Evolutionary conservation across 495 filamentous ascomycete genomes (phyloP), one percentile per base, ranked within the genome.

Genomic region (Cairneyella variabilis): DNA sequence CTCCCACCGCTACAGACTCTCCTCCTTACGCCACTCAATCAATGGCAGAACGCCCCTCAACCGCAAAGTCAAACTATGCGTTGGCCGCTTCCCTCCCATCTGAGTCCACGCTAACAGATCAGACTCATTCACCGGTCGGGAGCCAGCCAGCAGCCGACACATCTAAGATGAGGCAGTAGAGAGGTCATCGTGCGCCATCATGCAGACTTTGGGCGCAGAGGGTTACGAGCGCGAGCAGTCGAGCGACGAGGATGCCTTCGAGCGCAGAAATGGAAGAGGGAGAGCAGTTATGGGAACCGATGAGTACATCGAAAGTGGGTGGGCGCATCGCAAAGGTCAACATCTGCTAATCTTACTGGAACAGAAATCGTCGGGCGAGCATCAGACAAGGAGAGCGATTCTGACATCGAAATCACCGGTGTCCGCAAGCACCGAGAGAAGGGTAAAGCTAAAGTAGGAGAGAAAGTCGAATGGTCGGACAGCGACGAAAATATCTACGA

Each of bases 391-490:
- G 40, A 51, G 4, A 51, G 40, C 25, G 43, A 56, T 44, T 60
- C 57, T 16, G 52, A 56, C 20, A 25, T 55, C 20, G 52, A 56
- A 20, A 48, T 52, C 4, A 56, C 37, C 22, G 41, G 32, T 28
- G 17, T 44, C 9, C 0, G 2, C n/a, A 25, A 44, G 18, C 25
- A 3, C 27, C 16, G 25, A 6, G n/a, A 2, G 7, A 61, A 54
- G 23, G 54, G 55, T 16, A 65, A 60, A 27, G 21, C 43, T 4
- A 48, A 49, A 39, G 27, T 45, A 17, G 45, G 43, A 10, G 67
- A 68, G 28, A 73, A 68, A 44, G 60, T 73, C 23, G 51, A 55
- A 8, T 76, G 71, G 70, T 70, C 70, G 48, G 68, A 70, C 23
- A 27, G 43, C 3, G 64, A 70, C 4, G 64, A 69, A 2, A 63